Percentiles rank a stretch among this genome's conserved stretches.
Evolutionary conservation across 305 asterid species (phyloP).

Genomic region (Rubia tinctorum): DNA sequence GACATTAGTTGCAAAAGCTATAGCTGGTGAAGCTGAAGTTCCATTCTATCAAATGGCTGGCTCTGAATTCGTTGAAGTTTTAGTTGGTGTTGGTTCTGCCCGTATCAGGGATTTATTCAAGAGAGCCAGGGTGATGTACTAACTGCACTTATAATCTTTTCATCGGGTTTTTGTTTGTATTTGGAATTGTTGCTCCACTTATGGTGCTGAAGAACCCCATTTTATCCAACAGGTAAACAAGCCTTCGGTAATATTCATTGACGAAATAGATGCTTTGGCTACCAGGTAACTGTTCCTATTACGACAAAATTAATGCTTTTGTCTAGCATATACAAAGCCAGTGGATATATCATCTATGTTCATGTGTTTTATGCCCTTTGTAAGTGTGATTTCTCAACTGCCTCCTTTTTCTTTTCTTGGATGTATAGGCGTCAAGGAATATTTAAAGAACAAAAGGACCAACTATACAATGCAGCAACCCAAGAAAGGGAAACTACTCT

Average conservation of each 20-base stretch:
- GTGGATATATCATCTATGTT: not conserved
- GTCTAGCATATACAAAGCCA: not conserved
- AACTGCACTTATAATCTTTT: not conserved
- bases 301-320: not conserved
- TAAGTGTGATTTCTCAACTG: constrained; percentile 1
- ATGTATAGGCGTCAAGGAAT: constrained; percentile 84
- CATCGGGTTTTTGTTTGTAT: not conserved
- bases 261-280: constrained; percentile 98
- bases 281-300: constrained; percentile 58
- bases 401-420: constrained; percentile 8
- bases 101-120: constrained; percentile 96
- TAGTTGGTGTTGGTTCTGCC: constrained; percentile 99
- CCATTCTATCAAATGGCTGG: constrained; percentile 99
- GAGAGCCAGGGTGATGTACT: constrained; percentile 80
- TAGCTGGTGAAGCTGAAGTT: constrained; percentile 99
- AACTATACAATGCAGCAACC: constrained; percentile 66
- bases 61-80: constrained; percentile 93
- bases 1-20: constrained; percentile 99
- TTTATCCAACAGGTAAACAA: constrained; percentile 71
- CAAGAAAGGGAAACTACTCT: constrained; percentile 98
- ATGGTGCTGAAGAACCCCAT: constrained; percentile 20
- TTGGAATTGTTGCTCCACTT: not conserved
- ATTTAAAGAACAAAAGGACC: constrained; percentile 49
- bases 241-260: constrained; percentile 96
- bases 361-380: not conserved